Conservation (phyloP, 805 yeast species). For the Myxozyma monticola region DNA sequence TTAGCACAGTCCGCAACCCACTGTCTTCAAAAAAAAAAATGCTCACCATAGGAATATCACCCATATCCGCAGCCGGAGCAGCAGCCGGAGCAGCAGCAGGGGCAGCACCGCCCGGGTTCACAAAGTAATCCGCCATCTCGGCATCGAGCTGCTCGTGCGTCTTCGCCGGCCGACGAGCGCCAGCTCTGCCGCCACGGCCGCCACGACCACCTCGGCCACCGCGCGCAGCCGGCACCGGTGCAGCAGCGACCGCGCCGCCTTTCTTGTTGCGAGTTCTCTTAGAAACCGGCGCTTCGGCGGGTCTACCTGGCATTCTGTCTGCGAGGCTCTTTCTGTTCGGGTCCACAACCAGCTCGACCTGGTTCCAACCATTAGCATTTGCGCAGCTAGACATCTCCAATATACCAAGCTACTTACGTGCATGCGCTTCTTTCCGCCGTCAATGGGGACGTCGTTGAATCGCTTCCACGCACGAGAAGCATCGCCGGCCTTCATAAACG, state of each 20-base stretch:
- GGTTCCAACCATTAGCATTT: neutral
- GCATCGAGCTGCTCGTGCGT: conserved; percentile 92
- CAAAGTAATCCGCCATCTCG: conserved; percentile 95
- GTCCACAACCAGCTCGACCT: conserved; percentile 77
- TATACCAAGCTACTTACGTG: no score
- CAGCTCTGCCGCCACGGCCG: conserved; percentile 17
- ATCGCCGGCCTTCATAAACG: conserved; percentile 65
- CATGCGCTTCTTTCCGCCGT: conserved; percentile 76
- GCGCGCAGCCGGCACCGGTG: conserved; percentile 1
- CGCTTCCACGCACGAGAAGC: conserved; percentile 79
- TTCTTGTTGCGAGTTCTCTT: conserved; percentile 6
- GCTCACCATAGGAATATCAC: conserved; percentile 32
- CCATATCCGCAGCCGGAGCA: conserved; percentile 28
- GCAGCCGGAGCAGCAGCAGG: conserved; percentile 14
- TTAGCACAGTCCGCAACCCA: no score
- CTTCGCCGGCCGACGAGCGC: conserved; percentile 55
- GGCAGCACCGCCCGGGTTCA: conserved; percentile 25
- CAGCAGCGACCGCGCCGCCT: conserved; percentile 3
- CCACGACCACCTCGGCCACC: conserved; percentile 32
- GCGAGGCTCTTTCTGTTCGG: conserved; percentile 49
- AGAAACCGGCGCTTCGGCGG: conserved; percentile 9
- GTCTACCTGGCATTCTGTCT: conserved; percentile 21
- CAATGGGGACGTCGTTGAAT: conserved; percentile 92
- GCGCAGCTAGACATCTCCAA: no score
- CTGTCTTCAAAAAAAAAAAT: no score